Percentiles rank a stretch among this genome's conserved stretches.
These are phyloP conservation scores for Gymnopilus junonius DNA, from an alignment of 768 basidiomycete genomes.

Conservation along the genomic window DNA sequence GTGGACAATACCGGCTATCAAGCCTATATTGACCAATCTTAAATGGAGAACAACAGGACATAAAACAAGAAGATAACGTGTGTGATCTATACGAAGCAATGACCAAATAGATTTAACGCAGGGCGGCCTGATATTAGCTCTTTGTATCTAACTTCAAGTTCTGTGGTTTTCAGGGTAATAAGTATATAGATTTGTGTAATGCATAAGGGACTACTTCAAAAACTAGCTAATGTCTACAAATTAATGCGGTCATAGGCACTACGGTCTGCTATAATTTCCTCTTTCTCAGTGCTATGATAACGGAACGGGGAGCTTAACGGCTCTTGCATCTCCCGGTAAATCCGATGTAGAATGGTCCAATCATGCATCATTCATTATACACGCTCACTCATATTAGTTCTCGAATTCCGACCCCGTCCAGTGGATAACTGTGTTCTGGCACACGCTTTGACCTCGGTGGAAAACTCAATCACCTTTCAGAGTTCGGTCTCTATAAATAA, in stretches of 20 bases:
- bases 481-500: not conserved
- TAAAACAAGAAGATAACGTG: not conserved
- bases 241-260: not conserved
- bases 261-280: not conserved
- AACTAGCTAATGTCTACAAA: not conserved
- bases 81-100: not conserved
- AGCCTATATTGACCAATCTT: not conserved
- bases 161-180: too few species aligned
- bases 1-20: not conserved
- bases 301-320: not conserved
- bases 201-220: too few species aligned
- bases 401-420: not conserved
- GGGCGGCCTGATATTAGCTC: too few species aligned
- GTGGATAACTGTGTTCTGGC: not conserved
- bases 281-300: not conserved
- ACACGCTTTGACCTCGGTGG: not conserved
- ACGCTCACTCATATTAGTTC: not conserved
- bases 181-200: too few species aligned
- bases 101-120: not conserved
- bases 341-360: not conserved
- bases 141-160: not conserved
- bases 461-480: not conserved
- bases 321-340: not conserved
- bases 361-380: not conserved
- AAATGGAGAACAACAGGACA: not conserved